Conservation (phyloP, 2,329 filamentous ascomycete genomes). For the Ophiostoma ulmi region DNA sequence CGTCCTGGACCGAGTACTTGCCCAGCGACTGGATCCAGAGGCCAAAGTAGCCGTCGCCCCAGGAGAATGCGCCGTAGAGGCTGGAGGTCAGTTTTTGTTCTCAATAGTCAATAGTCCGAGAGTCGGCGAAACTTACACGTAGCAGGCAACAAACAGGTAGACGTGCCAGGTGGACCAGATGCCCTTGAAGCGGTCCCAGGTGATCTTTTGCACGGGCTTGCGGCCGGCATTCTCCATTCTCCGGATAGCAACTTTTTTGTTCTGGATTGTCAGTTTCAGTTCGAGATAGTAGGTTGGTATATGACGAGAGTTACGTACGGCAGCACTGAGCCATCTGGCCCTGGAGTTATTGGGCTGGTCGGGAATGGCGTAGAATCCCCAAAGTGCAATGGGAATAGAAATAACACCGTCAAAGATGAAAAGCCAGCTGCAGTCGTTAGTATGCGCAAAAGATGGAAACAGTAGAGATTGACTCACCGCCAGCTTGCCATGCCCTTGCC, state of each 20-base stretch:
- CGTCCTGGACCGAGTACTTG: background rate
- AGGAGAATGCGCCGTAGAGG: background rate
- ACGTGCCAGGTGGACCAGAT: slow-evolving; percentile 5
- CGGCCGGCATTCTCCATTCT: slow-evolving; percentile 2
- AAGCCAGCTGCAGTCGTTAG: background rate
- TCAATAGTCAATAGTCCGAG: too few relatives aligned
- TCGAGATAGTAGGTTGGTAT: background rate
- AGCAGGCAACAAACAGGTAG: slow-evolving; percentile 1
- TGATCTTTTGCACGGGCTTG: background rate
- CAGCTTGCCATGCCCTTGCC: background rate
- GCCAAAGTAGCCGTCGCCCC: slow-evolving; percentile 4
- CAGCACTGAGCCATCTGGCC: background rate
- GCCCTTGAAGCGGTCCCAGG: background rate
- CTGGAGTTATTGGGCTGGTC: background rate
- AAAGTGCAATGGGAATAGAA: background rate
- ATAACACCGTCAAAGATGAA: background rate
- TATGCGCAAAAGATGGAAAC: too few relatives aligned
- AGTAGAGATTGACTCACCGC: background rate
- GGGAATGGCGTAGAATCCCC: background rate
- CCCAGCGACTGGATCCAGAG: background rate
- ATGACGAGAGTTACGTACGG: background rate
- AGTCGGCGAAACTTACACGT: background rate
- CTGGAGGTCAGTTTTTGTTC: background rate
- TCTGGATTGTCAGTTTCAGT: background rate
- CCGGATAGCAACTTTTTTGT: background rate